Base-by-base conservation (phyloP, 1,284 basidiomycete genomes). In the Cutaneotrichosporon mucoides region DNA sequence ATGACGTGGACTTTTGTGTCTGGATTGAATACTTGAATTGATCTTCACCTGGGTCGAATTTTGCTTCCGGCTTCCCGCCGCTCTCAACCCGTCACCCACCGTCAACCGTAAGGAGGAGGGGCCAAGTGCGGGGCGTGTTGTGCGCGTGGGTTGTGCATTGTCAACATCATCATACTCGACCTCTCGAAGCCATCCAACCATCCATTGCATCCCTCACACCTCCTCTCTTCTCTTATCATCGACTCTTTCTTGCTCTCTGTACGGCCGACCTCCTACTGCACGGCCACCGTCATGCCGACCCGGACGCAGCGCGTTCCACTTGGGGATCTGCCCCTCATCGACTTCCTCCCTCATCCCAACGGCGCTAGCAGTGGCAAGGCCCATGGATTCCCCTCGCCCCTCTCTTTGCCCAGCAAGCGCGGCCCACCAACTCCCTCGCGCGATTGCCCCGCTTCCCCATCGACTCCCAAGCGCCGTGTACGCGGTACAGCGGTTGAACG, bases 351-450 rank as follows among this genome's bases (percentile, higher is more conserved):
- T 11, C 53, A 44, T 34, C 53, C 50, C 7, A 56, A 56, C 51
- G 38, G 16, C 15, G 49, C 49, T 10, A 40, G 40, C 49, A n/a
- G 44, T 2, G 15, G 15, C 7, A 38, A 41, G 37, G 16, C 37
- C 13, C 37, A 34, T 13, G 16, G 43, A 16, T 51, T 38, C 12
- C 62, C 64, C 0, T 64, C 64, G 0, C 61, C 66, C 9, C 51
- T 61, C 11, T 63, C 64, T 3, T 49, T 59, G 0, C 63, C 66
- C 10, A 24, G 41, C 41, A 67, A 67, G 56, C 61, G 66, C 16
- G 46, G 48, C 5, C 52, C 44, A 2, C 56, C 51, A 8, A 46
- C 49, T 3, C 56, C 55, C 13, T 16, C 38, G 15, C 7, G 24
- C 9, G 37, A 44, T 36, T 13, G 13, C 7, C 1, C 40, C 6